Percentiles rank a stretch among this genome's conserved stretches.
Conservation (phyloP, 2,329 filamentous ascomycete genomes). For the Rhexocercosporidium sp. region DNA sequence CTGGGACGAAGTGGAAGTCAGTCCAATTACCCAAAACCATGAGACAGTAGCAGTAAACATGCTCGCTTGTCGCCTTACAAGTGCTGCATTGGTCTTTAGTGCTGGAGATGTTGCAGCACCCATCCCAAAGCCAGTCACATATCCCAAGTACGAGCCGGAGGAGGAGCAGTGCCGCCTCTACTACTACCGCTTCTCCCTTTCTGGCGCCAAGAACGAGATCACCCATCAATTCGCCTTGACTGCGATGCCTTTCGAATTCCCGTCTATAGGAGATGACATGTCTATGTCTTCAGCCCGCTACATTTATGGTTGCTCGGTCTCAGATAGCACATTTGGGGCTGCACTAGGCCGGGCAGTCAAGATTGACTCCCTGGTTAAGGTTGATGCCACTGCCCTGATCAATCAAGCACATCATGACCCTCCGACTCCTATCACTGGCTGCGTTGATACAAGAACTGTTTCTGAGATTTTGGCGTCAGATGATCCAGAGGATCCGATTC, state of each 20-base stretch:
- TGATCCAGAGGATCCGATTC: slow-evolving; percentile 59
- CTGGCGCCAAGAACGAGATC: slow-evolving; percentile 47
- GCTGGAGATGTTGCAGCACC: slow-evolving; percentile 67
- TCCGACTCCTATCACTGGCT: slow-evolving; percentile 59
- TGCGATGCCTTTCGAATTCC: slow-evolving; percentile 72
- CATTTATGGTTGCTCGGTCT: slow-evolving; percentile 71
- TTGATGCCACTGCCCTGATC: slow-evolving; percentile 61
- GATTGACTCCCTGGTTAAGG: slow-evolving; percentile 68
- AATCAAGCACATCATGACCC: slow-evolving; percentile 52
- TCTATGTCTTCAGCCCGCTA: slow-evolving; percentile 64
- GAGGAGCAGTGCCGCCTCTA: slow-evolving; percentile 73
- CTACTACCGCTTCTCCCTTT: slow-evolving; percentile 67
- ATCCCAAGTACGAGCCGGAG: slow-evolving; percentile 46
- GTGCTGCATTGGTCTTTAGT: slow-evolving; percentile 66
- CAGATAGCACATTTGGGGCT: slow-evolving; percentile 59
- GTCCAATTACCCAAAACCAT: slow-evolving; percentile 30
- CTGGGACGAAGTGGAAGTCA: slow-evolving; percentile 59
- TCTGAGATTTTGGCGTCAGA: slow-evolving; percentile 54
- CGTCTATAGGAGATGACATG: slow-evolving; percentile 57
- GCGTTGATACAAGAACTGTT: slow-evolving; percentile 63
- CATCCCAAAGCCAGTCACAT: slow-evolving; percentile 40
- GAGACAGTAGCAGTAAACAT: slow-evolving; percentile 59
- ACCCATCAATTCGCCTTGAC: slow-evolving; percentile 68
- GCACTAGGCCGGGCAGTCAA: slow-evolving; percentile 69
- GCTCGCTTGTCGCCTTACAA: slow-evolving; percentile 70